These are phyloP conservation scores for Mycena filopes DNA, from an alignment of 768 basidiomycete species.

Conservation along the genomic window DNA sequence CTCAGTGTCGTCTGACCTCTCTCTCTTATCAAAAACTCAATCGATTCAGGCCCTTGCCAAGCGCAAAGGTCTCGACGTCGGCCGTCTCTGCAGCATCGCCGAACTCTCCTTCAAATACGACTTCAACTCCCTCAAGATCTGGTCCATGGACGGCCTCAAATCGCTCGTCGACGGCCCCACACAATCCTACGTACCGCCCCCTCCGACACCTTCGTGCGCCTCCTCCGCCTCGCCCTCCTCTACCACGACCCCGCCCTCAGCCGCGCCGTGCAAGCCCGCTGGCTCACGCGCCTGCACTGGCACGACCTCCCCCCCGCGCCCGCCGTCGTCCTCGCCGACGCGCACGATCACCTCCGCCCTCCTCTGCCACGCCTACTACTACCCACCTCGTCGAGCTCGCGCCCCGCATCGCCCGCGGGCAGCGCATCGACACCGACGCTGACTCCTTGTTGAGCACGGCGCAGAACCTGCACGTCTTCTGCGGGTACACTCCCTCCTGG, in stretches of 20 bases:
- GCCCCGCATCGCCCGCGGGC: constrained; percentile 32
- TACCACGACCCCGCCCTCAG: constrained; percentile 41
- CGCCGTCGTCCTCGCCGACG: constrained; percentile 46
- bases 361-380: constrained; percentile 48
- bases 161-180: constrained; percentile 39
- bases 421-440: constrained; percentile 28
- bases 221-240: constrained; percentile 47
- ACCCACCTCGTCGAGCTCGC: constrained; percentile 43
- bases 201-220: constrained; percentile 44
- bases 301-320: constrained; percentile 41
- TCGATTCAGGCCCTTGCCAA: constrained; percentile 40
- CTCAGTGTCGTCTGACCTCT: constrained; percentile 46
- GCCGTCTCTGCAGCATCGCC: constrained; percentile 50
- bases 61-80: constrained; percentile 41
- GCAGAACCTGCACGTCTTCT: constrained; percentile 46
- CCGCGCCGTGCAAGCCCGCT: constrained; percentile 41
- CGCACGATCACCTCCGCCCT: constrained; percentile 40
- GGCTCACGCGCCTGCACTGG: constrained; percentile 47
- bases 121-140: constrained; percentile 45
- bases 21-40: constrained; percentile 13
- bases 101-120: constrained; percentile 53
- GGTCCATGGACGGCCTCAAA: constrained; percentile 49
- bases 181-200: constrained; percentile 41
- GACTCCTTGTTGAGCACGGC: constrained; percentile 36
- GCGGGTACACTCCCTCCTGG: constrained; percentile 48